These are phyloP conservation scores for Ophiostoma angusticollis DNA, from an alignment of 2,329 filamentous ascomycete species.

Conservation along the genomic window DNA sequence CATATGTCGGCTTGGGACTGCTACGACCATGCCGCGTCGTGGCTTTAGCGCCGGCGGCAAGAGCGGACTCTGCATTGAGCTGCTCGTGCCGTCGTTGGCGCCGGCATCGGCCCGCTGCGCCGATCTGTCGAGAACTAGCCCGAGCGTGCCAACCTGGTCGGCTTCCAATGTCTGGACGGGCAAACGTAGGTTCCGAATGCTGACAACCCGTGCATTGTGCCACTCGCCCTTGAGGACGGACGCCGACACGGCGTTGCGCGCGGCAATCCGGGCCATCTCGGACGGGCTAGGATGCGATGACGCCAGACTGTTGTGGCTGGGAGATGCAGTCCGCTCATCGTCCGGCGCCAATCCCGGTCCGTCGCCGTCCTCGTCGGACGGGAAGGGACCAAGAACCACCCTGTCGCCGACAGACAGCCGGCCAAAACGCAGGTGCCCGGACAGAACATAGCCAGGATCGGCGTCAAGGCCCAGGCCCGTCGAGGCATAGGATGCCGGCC, in stretches of 20 bases:
- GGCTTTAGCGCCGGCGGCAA: constrained; percentile 29
- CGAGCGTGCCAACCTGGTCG: constrained; percentile 83
- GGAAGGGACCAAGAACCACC: constrained; percentile 69
- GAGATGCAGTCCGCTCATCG: constrained; percentile 34
- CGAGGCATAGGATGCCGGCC: constrained; percentile 50
- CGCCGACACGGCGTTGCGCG: constrained; percentile 38
- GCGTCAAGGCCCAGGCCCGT: constrained; percentile 27
- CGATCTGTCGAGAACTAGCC: constrained; percentile 48
- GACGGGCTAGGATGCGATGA: constrained; percentile 40
- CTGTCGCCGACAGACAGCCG: constrained; percentile 64
- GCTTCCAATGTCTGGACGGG: constrained; percentile 63
- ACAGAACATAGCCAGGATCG: constrained; percentile 59
- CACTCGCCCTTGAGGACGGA: constrained; percentile 53
- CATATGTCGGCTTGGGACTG: constrained; percentile 48
- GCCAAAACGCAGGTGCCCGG: constrained; percentile 73
- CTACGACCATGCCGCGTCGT: constrained; percentile 75
- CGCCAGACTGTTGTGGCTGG: constrained; percentile 36
- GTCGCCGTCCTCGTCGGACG: constrained; percentile 37
- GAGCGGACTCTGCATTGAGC: no score
- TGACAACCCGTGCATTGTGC: constrained; percentile 69
- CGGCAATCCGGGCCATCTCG: constrained; percentile 39
- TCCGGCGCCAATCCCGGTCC: constrained; percentile 28
- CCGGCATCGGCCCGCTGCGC: not conserved
- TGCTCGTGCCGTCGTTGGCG: not conserved
- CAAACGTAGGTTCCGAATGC: constrained; percentile 75